Evolutionary conservation across 1,284 basidiomycete species (phyloP).

Genomic region (Melanopsichium pennsylvanicum): DNA sequence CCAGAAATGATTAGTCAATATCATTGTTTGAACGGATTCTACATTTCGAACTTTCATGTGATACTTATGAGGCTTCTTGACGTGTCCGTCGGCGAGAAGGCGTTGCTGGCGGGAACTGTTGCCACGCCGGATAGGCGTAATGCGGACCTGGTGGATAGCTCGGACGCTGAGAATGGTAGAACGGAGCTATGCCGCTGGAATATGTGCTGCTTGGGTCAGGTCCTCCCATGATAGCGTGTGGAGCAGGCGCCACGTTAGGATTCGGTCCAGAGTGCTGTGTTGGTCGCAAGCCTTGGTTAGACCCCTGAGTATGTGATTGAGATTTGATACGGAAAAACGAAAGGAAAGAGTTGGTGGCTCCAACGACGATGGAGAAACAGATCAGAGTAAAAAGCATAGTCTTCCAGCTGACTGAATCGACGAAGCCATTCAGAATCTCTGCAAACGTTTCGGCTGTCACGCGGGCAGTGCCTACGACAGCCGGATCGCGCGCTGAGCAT

Average conservation of each 20-base stretch:
- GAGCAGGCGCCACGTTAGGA: not conserved
- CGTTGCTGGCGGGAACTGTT: conserved; percentile 24
- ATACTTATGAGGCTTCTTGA: conserved; percentile 3
- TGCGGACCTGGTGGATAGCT: conserved; percentile 6
- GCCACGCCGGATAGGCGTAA: conserved; percentile 25
- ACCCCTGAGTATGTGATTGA: conserved; percentile 8
- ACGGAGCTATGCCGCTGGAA: conserved; percentile 12
- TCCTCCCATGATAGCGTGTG: conserved; percentile 1
- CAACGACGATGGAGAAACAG: conserved; percentile 57
- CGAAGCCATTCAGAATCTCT: conserved; percentile 93
- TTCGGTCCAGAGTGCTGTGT: conserved; percentile 3
- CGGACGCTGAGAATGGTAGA: conserved; percentile 21
- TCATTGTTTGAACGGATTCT: too few species aligned
- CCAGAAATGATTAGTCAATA: too few species aligned
- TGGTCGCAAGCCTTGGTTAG: conserved; percentile 1
- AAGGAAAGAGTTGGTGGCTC: conserved; percentile 61
- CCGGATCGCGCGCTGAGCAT: conserved; percentile 95
- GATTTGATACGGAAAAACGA: conserved; percentile 60
- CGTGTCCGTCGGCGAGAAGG: conserved; percentile 25
- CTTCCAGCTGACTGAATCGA: conserved; percentile 96
- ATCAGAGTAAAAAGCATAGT: conserved; percentile 73
- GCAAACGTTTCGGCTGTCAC: conserved; percentile 94
- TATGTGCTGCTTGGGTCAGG: conserved; percentile 1
- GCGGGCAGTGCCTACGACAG: conserved; percentile 83
- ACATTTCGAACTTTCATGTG: not conserved